Percentiles rank a stretch among this genome's conserved stretches.
phyloP scores from a whole-genome alignment of 2,329 filamentous ascomycete species.

The Botrytis pseudocinerea region DNA sequence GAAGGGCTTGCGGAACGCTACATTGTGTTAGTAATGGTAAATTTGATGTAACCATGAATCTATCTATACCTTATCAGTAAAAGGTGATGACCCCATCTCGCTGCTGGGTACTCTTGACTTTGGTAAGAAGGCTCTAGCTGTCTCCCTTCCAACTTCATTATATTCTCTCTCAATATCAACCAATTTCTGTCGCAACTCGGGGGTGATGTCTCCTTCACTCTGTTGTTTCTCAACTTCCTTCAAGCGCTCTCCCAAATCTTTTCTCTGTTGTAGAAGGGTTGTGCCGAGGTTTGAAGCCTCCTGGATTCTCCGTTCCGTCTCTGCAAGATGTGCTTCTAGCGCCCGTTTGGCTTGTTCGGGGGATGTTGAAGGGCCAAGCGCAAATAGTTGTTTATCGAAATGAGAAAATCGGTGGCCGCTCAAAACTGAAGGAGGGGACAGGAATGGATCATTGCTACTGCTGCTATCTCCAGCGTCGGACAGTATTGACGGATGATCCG shows the following conservation, averaged over 20 bases:
- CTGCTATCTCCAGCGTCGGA: slow-evolving; percentile 29
- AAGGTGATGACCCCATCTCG: slow-evolving; percentile 53
- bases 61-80: slow-evolving; percentile 48
- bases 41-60: slow-evolving; percentile 18
- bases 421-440: slow-evolving; percentile 51
- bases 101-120: slow-evolving; percentile 78
- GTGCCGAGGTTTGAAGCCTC: slow-evolving; percentile 89
- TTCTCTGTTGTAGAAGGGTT: slow-evolving; percentile 82
- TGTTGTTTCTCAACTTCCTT: slow-evolving; percentile 80
- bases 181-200: slow-evolving; percentile 80
- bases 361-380: slow-evolving; percentile 72
- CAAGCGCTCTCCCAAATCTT: slow-evolving; percentile 77
- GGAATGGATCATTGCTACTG: slow-evolving; percentile 55
- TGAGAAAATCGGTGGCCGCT: slow-evolving; percentile 76
- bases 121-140: slow-evolving; percentile 80
- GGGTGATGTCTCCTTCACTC: slow-evolving; percentile 73
- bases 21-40: slow-evolving; percentile 31
- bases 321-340: slow-evolving; percentile 85
- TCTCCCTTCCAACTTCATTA: slow-evolving; percentile 88
- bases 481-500: slow-evolving; percentile 34
- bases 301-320: slow-evolving; percentile 88
- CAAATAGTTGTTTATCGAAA: slow-evolving; percentile 80
- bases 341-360: slow-evolving; percentile 85
- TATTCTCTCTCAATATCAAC: slow-evolving; percentile 91
- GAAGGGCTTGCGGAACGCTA: slow-evolving; percentile 71